Percentiles rank a stretch among this genome's conserved stretches.
Conservation (phyloP, 257 asterid genomes). For the Petunia secreta region DNA sequence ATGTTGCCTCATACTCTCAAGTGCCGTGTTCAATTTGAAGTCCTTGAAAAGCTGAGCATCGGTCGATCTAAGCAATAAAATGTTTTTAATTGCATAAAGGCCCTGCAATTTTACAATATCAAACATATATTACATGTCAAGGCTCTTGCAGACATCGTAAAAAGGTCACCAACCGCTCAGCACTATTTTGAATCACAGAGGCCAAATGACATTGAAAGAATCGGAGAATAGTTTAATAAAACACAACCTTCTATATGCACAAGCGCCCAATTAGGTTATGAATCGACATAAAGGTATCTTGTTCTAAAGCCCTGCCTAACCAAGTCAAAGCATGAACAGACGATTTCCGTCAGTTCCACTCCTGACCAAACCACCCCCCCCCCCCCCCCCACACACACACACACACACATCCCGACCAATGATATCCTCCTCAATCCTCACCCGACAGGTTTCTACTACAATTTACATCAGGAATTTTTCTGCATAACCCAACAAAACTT, state of each 20-base stretch:
- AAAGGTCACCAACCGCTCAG: neutral
- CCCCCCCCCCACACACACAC: neutral
- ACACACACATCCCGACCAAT: neutral
- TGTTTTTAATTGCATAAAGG: slow-evolving; percentile 64
- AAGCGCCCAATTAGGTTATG: neutral
- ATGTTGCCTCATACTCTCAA: slow-evolving; percentile 52
- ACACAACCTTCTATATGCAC: neutral
- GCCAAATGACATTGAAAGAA: neutral
- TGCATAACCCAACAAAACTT: neutral
- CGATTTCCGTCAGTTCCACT: neutral
- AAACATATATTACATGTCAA: neutral
- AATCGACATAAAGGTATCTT: neutral
- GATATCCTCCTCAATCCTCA: neutral
- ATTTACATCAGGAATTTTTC: neutral
- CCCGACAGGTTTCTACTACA: neutral
- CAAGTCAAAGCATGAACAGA: neutral
- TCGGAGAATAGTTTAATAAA: neutral
- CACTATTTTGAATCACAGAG: neutral
- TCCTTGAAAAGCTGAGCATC: slow-evolving; percentile 61
- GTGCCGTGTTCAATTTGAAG: slow-evolving; percentile 49
- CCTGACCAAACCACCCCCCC: neutral
- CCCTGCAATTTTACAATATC: slow-evolving; percentile 47
- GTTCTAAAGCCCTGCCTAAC: neutral
- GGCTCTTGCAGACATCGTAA: neutral
- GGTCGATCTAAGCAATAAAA: slow-evolving; percentile 54